A percentile compares a stretch with the other conserved stretches of the same genome.
phyloP scores from a whole-genome alignment of 1,284 basidiomycete genomes.

The Malassezia psittaci region DNA sequence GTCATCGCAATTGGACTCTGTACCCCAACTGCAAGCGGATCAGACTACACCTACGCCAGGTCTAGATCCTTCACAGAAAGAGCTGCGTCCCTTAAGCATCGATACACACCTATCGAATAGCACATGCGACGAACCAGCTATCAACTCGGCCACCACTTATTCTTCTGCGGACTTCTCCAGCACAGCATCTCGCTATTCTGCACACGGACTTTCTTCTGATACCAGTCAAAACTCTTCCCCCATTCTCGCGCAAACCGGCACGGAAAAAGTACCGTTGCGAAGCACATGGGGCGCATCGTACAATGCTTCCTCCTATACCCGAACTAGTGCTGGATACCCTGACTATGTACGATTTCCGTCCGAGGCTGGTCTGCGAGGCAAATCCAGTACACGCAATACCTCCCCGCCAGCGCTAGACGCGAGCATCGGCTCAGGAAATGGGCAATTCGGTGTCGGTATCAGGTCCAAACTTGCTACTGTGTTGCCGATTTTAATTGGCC shows the following conservation, averaged over 20 bases:
- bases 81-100: background rate
- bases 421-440: background rate
- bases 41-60: no score
- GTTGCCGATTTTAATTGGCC: constrained; percentile 28
- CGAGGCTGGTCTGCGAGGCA: no score
- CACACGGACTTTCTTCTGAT: background rate
- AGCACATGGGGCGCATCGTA: no score
- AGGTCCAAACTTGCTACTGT: constrained; percentile 39
- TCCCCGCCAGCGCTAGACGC: background rate
- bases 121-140: background rate
- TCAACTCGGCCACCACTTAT: background rate
- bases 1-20: no score
- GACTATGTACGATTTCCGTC: no score
- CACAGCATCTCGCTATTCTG: background rate
- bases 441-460: constrained; percentile 44
- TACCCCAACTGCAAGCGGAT: no score
- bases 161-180: background rate
- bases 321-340: no score
- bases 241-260: no score
- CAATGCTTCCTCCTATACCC: no score
- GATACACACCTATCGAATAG: background rate
- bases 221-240: background rate
- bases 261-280: no score
- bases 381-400: no score
- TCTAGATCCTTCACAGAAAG: no score